phyloP scores from a whole-genome alignment of 768 basidiomycete genomes.

The Lanmaoa rubissima region DNA sequence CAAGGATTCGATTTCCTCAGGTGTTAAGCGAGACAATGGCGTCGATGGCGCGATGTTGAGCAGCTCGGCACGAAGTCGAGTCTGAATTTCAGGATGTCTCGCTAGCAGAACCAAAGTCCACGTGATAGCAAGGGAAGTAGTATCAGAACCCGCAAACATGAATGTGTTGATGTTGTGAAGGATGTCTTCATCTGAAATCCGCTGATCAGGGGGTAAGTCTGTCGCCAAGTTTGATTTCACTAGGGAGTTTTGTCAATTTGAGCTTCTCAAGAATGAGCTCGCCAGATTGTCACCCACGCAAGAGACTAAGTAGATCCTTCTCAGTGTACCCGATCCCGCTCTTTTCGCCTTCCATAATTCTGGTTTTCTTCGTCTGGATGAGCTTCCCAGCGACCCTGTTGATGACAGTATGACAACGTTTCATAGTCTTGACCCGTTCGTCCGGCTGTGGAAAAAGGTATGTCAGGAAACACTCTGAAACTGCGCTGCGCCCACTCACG shows the following conservation, averaged over 20 bases:
- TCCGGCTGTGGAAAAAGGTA: conserved; percentile 47
- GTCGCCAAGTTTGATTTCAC: conserved; percentile 81
- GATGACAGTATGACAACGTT: conserved; percentile 61
- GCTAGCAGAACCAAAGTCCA: conserved; percentile 84
- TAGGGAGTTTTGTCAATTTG: conserved; percentile 30
- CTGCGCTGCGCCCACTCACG: conserved; percentile 39
- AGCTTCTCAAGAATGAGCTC: neutral
- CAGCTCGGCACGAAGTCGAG: conserved; percentile 70
- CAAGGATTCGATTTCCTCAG: conserved; percentile 66
- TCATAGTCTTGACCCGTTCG: conserved; percentile 45
- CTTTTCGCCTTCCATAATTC: conserved; percentile 59
- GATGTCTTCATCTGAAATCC: conserved; percentile 86
- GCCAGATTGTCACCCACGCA: conserved; percentile 50
- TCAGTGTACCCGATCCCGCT: conserved; percentile 51
- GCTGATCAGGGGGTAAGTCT: conserved; percentile 64
- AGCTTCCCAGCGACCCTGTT: conserved; percentile 69
- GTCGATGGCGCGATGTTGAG: conserved; percentile 46
- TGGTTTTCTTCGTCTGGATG: conserved; percentile 76
- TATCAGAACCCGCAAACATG: conserved; percentile 89
- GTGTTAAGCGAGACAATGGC: conserved; percentile 45
- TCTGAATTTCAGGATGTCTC: conserved; percentile 62
- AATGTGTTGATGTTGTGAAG: conserved; percentile 85
- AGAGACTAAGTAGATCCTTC: conserved; percentile 73
- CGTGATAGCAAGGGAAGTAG: conserved; percentile 76
- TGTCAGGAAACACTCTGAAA: neutral